Conservation (phyloP, 2,329 filamentous ascomycete genomes). For the Capronia americana region DNA sequence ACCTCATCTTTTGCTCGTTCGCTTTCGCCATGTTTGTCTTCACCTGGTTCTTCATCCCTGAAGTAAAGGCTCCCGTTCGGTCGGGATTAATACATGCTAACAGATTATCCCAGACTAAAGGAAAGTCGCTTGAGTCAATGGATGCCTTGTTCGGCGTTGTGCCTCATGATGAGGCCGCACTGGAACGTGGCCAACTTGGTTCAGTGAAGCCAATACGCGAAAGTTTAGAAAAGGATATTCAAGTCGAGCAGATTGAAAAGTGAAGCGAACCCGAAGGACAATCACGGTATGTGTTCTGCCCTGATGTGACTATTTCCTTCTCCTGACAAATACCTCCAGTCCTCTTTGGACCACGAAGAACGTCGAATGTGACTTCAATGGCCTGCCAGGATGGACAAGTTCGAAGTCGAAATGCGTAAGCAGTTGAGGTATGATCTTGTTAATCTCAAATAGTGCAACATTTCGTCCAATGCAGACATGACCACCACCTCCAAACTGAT, state of each 20-base stretch:
- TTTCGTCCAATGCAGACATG: slow-evolving; percentile 64
- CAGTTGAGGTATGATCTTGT: slow-evolving; percentile 64
- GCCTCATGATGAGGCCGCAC: slow-evolving; percentile 17
- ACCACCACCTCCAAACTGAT: slow-evolving; percentile 59
- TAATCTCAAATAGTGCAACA: slow-evolving; percentile 63
- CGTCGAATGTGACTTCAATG: slow-evolving; percentile 61
- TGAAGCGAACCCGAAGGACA: neutral
- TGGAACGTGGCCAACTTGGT: slow-evolving; percentile 23
- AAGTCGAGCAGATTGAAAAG: slow-evolving; percentile 23
- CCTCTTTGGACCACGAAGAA: slow-evolving; percentile 67
- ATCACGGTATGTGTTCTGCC: neutral
- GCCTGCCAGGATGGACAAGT: slow-evolving; percentile 57
- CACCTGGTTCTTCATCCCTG: slow-evolving; percentile 71
- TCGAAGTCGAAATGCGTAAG: slow-evolving; percentile 61
- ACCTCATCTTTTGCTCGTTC: slow-evolving; percentile 72
- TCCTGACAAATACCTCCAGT: slow-evolving; percentile 55
- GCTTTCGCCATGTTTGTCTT: slow-evolving; percentile 70
- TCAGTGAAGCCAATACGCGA: slow-evolving; percentile 17
- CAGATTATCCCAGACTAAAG: slow-evolving; percentile 1
- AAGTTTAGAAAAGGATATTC: slow-evolving; percentile 24
- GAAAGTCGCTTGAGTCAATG: slow-evolving; percentile 26
- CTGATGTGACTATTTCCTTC: slow-evolving; percentile 13
- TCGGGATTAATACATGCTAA: neutral
- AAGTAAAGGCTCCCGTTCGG: slow-evolving; percentile 64
- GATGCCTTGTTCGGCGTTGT: slow-evolving; percentile 28